These are phyloP conservation scores for Wallacemonas sp. DNA, from an alignment of 208 protist species.

Conservation along the genomic window DNA sequence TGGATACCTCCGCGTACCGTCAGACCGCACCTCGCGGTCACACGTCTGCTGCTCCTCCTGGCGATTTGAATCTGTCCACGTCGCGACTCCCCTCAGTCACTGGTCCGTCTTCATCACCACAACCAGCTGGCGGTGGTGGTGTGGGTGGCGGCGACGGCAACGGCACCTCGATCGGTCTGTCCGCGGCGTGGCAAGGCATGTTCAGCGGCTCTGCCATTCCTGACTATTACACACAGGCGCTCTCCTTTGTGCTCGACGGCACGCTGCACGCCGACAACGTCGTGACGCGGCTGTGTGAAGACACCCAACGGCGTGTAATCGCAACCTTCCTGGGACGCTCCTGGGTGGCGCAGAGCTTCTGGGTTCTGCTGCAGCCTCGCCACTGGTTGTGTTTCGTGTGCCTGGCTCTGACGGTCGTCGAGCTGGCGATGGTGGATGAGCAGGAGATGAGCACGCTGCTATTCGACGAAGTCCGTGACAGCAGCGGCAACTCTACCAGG, in stretches of 20 bases:
- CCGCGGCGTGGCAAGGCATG: neutral
- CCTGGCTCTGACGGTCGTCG: slow-evolving; percentile 42
- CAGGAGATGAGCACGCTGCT: slow-evolving; percentile 23
- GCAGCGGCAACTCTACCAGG: no score
- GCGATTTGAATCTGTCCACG: no score
- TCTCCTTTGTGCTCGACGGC: slow-evolving; percentile 18
- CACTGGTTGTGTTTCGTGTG: slow-evolving; percentile 39
- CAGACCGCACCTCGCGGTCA: no score
- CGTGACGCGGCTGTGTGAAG: slow-evolving; percentile 23
- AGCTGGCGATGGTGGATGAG: slow-evolving; percentile 46
- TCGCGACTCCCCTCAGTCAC: no score
- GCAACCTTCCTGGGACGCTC: neutral
- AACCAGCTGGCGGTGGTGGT: no score
- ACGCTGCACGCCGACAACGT: slow-evolving; percentile 28
- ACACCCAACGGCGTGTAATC: slow-evolving; percentile 17
- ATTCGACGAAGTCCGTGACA: slow-evolving; percentile 8
- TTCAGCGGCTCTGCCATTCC: neutral
- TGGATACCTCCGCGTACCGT: no score
- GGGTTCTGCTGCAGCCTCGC: slow-evolving; percentile 34
- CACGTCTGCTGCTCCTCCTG: no score
- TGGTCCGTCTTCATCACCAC: no score
- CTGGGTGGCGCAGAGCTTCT: slow-evolving; percentile 16
- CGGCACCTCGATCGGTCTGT: neutral
- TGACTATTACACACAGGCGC: slow-evolving; percentile 9
- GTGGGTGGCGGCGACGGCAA: no score